Evolutionary conservation across 2,329 filamentous ascomycete species (phyloP).

Genomic region (Macrophomina phaseolina): DNA sequence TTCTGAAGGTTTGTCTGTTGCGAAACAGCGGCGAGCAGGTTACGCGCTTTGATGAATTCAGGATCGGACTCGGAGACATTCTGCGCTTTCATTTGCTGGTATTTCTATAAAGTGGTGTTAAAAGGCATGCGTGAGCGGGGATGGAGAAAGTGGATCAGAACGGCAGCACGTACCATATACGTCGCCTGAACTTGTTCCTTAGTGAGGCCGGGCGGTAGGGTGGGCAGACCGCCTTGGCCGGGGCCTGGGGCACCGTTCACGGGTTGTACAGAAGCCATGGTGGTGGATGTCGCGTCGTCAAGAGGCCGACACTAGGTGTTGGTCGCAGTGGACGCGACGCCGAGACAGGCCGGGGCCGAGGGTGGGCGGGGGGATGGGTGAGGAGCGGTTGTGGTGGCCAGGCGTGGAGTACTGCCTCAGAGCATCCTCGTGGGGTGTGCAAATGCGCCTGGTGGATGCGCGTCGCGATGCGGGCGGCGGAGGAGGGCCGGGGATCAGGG

Average conservation of each 20-base stretch:
- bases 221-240: slow-evolving; percentile 60
- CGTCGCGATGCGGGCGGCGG: slow-evolving; percentile 25
- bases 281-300: slow-evolving; percentile 28
- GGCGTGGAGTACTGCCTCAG: slow-evolving; percentile 18
- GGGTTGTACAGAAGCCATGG: slow-evolving; percentile 82
- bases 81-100: slow-evolving; percentile 83
- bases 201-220: slow-evolving; percentile 70
- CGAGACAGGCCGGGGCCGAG: slow-evolving; percentile 10
- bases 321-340: slow-evolving; percentile 19
- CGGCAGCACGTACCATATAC: slow-evolving; percentile 61
- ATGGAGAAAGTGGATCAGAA: slow-evolving; percentile 7
- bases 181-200: slow-evolving; percentile 80
- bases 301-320: slow-evolving; percentile 10
- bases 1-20: slow-evolving; percentile 63
- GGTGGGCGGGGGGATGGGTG: slow-evolving; percentile 10
- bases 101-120: slow-evolving; percentile 68
- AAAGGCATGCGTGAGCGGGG: slow-evolving; percentile 30
- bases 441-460: slow-evolving; percentile 23
- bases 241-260: slow-evolving; percentile 62
- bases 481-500: slow-evolving; percentile 27
- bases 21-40: slow-evolving; percentile 75
- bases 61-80: slow-evolving; percentile 83
- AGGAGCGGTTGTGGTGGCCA: slow-evolving; percentile 11
- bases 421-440: slow-evolving; percentile 26
- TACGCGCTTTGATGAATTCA: slow-evolving; percentile 82